Percentiles rank a stretch among this genome's conserved stretches.
phyloP scores from a whole-genome alignment of 2,329 filamentous ascomycete species.

The Colletotrichum cordylinicola region DNA sequence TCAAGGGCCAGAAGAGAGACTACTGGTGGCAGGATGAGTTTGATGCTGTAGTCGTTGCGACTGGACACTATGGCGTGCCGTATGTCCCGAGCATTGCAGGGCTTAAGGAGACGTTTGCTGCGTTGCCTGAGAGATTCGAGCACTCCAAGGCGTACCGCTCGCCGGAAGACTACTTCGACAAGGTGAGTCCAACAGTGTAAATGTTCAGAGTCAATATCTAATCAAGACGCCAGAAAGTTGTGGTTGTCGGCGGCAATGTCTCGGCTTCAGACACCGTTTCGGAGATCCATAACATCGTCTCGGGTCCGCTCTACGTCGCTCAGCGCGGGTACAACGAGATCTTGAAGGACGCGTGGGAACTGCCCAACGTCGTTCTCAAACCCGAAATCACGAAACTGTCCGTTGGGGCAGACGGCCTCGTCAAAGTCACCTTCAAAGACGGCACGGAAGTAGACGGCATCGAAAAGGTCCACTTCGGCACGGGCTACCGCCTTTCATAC shows the following conservation, averaged over 20 bases:
- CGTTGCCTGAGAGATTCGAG: conserved; percentile 39
- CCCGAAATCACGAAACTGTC: conserved; percentile 47
- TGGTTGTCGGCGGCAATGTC: conserved; percentile 63
- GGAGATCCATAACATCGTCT: conserved; percentile 51
- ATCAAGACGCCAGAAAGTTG: conserved; percentile 43
- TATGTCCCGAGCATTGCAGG: conserved; percentile 45
- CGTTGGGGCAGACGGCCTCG: conserved; percentile 38
- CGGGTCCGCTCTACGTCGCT: conserved; percentile 54
- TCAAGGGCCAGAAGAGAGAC: conserved; percentile 41
- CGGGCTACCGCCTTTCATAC: conserved; percentile 63
- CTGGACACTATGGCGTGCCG: conserved; percentile 45
- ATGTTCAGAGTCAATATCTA: neutral
- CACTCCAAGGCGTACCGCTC: conserved; percentile 45
- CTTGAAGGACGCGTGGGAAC: conserved; percentile 59
- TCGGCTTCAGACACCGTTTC: conserved; percentile 63
- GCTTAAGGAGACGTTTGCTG: conserved; percentile 39
- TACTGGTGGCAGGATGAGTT: conserved; percentile 45
- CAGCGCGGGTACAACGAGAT: conserved; percentile 47
- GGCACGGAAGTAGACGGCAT: conserved; percentile 52
- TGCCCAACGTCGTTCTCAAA: conserved; percentile 50
- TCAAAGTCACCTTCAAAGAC: conserved; percentile 50
- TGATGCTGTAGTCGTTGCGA: conserved; percentile 47
- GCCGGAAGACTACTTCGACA: conserved; percentile 26
- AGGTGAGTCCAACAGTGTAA: conserved; percentile 22
- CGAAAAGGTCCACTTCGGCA: conserved; percentile 64